Evolutionary conservation across 139 green algal species (phyloP), one percentile per base, ranked within the genome.

Genomic region (Coccomyxa sp.): DNA sequence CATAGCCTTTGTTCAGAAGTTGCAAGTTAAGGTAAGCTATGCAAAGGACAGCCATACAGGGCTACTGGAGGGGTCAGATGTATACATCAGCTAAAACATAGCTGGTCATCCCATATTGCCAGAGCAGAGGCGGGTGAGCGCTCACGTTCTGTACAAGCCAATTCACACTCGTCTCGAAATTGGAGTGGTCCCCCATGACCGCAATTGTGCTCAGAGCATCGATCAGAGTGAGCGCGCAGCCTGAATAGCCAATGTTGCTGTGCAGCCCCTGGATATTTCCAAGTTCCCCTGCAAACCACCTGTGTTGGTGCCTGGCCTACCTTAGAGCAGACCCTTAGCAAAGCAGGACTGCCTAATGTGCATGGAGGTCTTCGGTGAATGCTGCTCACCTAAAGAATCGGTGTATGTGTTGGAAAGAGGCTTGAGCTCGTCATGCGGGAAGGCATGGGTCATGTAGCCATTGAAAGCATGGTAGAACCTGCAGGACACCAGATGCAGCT

Each of bases 401-500:
- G 77, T 75, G 22, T 90, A 92, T 2, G 69, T 44, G 79, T 92
- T 94, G 77, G 76, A 90, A 8, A 95, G 74, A 14, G 93, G 93
- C 35, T 90, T 86, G 40, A 97, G 80, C 80, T 97, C 93, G 84
- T 97, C 93, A 78, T 90, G 86, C 6, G 93, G 93, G 69, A 95
- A 97, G 6, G 89, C 93, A 33, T 88, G 86, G 33, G 68, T 55
- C 89, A 97, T 95, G 84, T 97, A 97, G 38, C 87, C 84, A 2
- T 68, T 76, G 71, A 82, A 97, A 0, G 86, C 89, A 38, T 82
- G 78, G 2, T 73, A 24, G n/a, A 82, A 78, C 44, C 78, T 82
- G 78, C 70, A 69, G 29, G 64, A 18, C 33, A n/a, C n/a, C n/a
- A n/a, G n/a, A n/a, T n/a, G n/a, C n/a, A n/a, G n/a, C n/a, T n/a